Percentiles rank a stretch among this genome's conserved stretches.
These are phyloP conservation scores for Durotheca rogersii DNA, from an alignment of 495 filamentous ascomycete genomes.

Conservation along the genomic window DNA sequence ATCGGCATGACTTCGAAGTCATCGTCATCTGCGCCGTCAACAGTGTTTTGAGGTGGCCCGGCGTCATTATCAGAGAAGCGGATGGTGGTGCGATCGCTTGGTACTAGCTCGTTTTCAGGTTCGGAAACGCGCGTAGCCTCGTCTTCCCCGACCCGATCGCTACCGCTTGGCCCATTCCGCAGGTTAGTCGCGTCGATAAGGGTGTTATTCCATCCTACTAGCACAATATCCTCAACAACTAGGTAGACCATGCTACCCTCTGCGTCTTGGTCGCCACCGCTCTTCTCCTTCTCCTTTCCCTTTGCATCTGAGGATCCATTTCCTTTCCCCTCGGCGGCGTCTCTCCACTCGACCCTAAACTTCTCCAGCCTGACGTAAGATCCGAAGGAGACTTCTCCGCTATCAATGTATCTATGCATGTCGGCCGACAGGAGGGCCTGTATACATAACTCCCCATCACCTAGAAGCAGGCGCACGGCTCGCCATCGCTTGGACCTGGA, in stretches of 20 bases:
- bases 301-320: conserved; percentile 3
- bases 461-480: conserved; percentile 40
- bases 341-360: conserved; percentile 30
- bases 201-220: conserved; percentile 43
- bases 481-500: conserved; percentile 31
- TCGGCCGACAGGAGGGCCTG: conserved; percentile 44
- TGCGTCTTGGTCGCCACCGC: not conserved
- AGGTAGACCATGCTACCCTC: conserved; percentile 38
- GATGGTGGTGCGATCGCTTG: not conserved
- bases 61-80: conserved; percentile 17
- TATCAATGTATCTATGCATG: conserved; percentile 42
- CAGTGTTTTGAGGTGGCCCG: conserved; percentile 8
- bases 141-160: not conserved
- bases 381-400: conserved; percentile 40
- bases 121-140: conserved; percentile 5
- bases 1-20: conserved; percentile 35
- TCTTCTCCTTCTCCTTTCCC: conserved; percentile 23
- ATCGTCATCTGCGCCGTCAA: conserved; percentile 32
- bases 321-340: not conserved
- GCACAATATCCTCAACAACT: conserved; percentile 41
- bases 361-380: conserved; percentile 42
- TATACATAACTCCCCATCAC: conserved; percentile 48
- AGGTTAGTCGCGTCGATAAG: conserved; percentile 29
- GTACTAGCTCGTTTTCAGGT: not conserved
- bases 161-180: conserved; percentile 11